Percentiles rank a stretch among this genome's conserved stretches.
phyloP scores from a whole-genome alignment of 495 filamentous ascomycete species.

The Xylaria bambusicola region DNA sequence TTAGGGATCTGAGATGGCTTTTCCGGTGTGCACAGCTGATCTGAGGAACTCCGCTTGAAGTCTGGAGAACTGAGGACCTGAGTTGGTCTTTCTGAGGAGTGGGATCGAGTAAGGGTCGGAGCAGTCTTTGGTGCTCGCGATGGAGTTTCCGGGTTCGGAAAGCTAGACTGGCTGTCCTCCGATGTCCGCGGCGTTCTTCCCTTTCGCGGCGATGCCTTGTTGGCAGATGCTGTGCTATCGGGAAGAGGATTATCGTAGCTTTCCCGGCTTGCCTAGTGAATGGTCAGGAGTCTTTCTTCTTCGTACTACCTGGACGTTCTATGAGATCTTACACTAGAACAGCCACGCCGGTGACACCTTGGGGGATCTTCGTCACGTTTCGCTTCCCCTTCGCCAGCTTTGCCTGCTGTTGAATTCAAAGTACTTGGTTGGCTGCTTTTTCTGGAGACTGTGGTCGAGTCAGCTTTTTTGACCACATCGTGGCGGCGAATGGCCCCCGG shows the following conservation, averaged over 20 bases:
- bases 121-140: background rate
- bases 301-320: background rate
- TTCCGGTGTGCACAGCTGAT: constrained; percentile 16
- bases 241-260: constrained; percentile 17
- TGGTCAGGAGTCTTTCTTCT: constrained; percentile 8
- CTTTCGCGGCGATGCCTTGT: background rate
- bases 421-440: constrained; percentile 17
- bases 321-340: constrained; percentile 21
- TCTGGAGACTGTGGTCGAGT: constrained; percentile 19
- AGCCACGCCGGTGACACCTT: constrained; percentile 11
- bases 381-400: constrained; percentile 3
- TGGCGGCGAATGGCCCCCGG: constrained; percentile 13
- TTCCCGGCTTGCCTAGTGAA: constrained; percentile 25
- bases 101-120: background rate
- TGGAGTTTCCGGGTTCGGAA: background rate
- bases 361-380: background rate
- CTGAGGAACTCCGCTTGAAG: constrained; percentile 4
- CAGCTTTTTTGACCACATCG: constrained; percentile 13
- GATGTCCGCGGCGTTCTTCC: background rate
- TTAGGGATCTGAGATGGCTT: too few species aligned
- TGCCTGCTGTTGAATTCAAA: constrained; percentile 17
- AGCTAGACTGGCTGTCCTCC: background rate
- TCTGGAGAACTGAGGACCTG: constrained; percentile 15
- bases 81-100: constrained; percentile 13
- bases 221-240: constrained; percentile 3